Evolutionary conservation across 768 basidiomycete species (phyloP).

Genomic region (Rhizopogon vinicolor): DNA sequence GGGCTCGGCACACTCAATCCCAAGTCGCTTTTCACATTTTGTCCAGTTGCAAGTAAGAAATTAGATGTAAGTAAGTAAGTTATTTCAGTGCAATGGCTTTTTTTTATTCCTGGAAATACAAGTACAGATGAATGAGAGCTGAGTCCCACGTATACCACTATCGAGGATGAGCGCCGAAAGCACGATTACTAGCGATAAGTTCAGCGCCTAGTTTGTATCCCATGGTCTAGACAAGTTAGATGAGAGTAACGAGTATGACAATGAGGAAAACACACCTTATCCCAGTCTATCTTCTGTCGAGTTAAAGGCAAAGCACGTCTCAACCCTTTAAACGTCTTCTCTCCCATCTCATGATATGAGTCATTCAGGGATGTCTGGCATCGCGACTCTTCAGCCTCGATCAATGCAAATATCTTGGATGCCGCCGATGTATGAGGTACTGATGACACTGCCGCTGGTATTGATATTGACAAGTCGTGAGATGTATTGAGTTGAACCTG

Average conservation of each 20-base stretch:
- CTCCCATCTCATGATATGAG: constrained; percentile 84
- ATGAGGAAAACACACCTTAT: constrained; percentile 51
- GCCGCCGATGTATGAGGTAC: constrained; percentile 49
- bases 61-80: neutral
- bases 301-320: constrained; percentile 90
- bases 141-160: neutral
- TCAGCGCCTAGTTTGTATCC: constrained; percentile 77
- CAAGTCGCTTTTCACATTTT: too few species aligned
- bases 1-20: too few species aligned
- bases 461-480: constrained; percentile 59
- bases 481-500: constrained; percentile 89
- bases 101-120: neutral
- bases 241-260: neutral
- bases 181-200: constrained; percentile 60
- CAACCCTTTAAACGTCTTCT: constrained; percentile 90
- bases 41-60: too few species aligned
- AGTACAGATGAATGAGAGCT: neutral
- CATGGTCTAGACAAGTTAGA: constrained; percentile 32
- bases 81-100: neutral
- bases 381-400: constrained; percentile 73
- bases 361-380: constrained; percentile 80
- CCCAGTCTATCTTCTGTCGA: constrained; percentile 94
- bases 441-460: constrained; percentile 54
- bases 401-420: constrained; percentile 73
- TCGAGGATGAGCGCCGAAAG: constrained; percentile 28